Conservation (phyloP, 495 filamentous ascomycete genomes). For the Trichocladium uniseriatum region DNA sequence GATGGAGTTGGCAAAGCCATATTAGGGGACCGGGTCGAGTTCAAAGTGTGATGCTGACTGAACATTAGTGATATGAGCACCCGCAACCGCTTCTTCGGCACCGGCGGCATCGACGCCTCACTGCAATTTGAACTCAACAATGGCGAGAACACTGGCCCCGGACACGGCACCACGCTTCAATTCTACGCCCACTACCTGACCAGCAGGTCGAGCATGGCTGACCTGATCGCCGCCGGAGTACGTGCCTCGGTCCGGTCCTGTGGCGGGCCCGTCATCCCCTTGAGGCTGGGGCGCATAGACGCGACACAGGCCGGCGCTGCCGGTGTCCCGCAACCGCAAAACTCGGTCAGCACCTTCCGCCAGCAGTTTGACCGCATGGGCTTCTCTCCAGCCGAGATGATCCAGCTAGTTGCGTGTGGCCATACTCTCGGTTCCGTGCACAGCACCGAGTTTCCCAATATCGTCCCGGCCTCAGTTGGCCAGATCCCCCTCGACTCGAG, state of each 20-base stretch:
- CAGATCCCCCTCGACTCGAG: slow-evolving; percentile 37
- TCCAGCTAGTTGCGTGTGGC: slow-evolving; percentile 52
- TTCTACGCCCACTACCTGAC: slow-evolving; percentile 47
- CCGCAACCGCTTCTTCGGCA: slow-evolving; percentile 36
- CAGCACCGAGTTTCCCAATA: slow-evolving; percentile 43
- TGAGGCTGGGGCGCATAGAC: slow-evolving; percentile 47
- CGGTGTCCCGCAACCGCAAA: slow-evolving; percentile 53
- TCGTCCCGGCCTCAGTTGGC: slow-evolving; percentile 35
- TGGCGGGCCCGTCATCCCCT: slow-evolving; percentile 48
- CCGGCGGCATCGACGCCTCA: slow-evolving; percentile 53
- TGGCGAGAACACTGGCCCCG: slow-evolving; percentile 51
- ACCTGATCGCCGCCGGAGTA: slow-evolving; percentile 52
- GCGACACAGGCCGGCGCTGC: slow-evolving; percentile 39
- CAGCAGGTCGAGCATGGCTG: slow-evolving; percentile 41
- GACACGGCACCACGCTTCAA: slow-evolving; percentile 47
- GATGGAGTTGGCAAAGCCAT: too few relatives aligned
- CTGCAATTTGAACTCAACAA: slow-evolving; percentile 48
- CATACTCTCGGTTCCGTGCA: slow-evolving; percentile 56
- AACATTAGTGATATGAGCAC: slow-evolving; percentile 45
- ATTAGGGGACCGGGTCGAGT: too few relatives aligned
- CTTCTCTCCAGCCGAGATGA: slow-evolving; percentile 48
- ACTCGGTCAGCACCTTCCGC: slow-evolving; percentile 40
- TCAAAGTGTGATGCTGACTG: background rate
- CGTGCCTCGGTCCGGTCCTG: slow-evolving; percentile 49
- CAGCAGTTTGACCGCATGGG: slow-evolving; percentile 51